Base-by-base conservation (phyloP, 108 stramenopile genomes). In the Fragilaria crotonensis region DNA sequence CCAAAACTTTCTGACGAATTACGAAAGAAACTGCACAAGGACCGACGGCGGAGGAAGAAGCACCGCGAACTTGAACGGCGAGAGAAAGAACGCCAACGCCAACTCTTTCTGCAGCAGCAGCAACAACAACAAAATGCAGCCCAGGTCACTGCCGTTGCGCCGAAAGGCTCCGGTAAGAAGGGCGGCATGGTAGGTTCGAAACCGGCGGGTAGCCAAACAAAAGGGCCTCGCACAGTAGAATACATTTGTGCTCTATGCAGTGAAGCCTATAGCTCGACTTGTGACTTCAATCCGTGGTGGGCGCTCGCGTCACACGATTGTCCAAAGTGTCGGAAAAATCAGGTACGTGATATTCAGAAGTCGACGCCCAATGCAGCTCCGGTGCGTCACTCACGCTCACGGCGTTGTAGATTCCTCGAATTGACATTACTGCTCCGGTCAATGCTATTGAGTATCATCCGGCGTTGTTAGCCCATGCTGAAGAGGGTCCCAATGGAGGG, bases 371-470 rank as follows among this genome's bases (percentile, higher is more conserved):
- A 21, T 21, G 17, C n/a, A 57, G n/a, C 11, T n/a, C 63, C 14
- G 18, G 32, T 41, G 25, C 5, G 19, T 51, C 44, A 25, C 31
- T 27, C 22, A 21, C 54, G 4, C 3, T 57, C 45, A 48, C 9
- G 20, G 5, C 9, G 58, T 54, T 60, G 4, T 17, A 78, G 76
- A 84, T 93, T 27, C 94, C 94, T 25, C 63, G 87, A 30, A 62
- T 95, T 17, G 91, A 95, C 67, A 95, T 95, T 20, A 67, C 81
- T 27, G 67, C 81, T 26, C 82, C 85, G 18, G 77, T 81, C 9
- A 95, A 95, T 72, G 62, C 71, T 5, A 89, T 93, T 52, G 87
- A 93, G 45, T 91, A 91, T 57, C 90, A 95, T 64, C 91, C 90
- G n/a, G 90, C 91, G 4, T 61, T 93, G 28, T 59, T 91, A 49